Conservation (phyloP, 2,329 filamentous ascomycete genomes). For the Pleurostoma richardsiae region DNA sequence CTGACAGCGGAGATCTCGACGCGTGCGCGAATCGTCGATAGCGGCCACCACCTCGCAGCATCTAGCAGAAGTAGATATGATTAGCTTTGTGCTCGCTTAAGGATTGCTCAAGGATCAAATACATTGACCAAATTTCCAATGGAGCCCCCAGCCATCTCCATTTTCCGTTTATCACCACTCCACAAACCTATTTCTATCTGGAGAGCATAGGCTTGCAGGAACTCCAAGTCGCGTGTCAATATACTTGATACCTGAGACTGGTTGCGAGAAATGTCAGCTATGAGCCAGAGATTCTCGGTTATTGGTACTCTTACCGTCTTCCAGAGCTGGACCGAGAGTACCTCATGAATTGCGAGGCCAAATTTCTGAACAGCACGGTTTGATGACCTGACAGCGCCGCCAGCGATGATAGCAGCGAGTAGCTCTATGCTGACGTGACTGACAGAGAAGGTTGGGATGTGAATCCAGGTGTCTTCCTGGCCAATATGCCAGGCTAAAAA, state of each 20-base stretch:
- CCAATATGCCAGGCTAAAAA: neutral
- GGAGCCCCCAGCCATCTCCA: neutral
- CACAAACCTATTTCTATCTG: neutral
- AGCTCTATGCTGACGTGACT: neutral
- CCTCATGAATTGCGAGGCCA: neutral
- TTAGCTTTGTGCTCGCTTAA: neutral
- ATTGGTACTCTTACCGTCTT: neutral
- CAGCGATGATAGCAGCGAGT: neutral
- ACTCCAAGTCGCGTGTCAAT: neutral
- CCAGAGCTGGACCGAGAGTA: neutral
- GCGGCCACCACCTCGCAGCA: neutral
- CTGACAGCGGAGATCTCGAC: neutral
- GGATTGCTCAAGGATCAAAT: neutral
- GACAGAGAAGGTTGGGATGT: neutral
- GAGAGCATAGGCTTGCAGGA: neutral
- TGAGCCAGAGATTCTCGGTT: neutral
- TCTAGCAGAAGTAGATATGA: neutral
- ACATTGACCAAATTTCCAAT: neutral
- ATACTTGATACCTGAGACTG: neutral
- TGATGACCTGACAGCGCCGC: neutral
- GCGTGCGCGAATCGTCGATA: neutral
- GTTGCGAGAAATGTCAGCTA: too few relatives aligned
- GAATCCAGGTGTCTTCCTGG: neutral
- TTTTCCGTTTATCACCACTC: constrained; percentile 1
- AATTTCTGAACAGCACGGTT: constrained; percentile 1